phyloP scores from a whole-genome alignment of 164 flowering plant species.

The Berberis thunbergii region DNA sequence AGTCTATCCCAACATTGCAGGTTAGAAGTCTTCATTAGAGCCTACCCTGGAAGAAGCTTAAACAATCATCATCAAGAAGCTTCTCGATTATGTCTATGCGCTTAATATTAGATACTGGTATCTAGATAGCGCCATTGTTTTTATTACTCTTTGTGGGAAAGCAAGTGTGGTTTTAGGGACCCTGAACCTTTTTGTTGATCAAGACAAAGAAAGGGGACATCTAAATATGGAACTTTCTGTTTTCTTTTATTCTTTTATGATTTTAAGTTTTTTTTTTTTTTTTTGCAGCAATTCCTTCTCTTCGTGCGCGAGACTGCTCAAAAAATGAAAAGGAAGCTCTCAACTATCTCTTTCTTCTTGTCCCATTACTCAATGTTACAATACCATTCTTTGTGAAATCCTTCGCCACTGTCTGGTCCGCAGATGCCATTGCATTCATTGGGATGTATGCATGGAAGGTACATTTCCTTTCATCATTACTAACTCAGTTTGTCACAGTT shows the following conservation, averaged over 20 bases:
- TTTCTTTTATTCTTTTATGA: neutral
- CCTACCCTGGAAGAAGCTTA: too few species aligned
- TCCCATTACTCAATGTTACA: conserved; percentile 71
- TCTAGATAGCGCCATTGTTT: too few species aligned
- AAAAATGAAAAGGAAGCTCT: conserved; percentile 96
- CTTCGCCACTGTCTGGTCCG: conserved; percentile 90
- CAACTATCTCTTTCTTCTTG: conserved; percentile 79
- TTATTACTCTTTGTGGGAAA: too few species aligned
- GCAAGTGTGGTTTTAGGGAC: too few species aligned
- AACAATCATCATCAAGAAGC: too few species aligned
- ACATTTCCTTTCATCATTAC: conserved; percentile 5
- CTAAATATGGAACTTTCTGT: neutral
- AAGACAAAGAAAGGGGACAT: too few species aligned
- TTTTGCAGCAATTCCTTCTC: conserved; percentile 86
- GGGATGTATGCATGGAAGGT: conserved; percentile 99
- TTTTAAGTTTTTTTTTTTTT: neutral
- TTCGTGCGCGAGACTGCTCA: conserved; percentile 94
- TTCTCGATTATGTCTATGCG: too few species aligned
- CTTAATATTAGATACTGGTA: too few species aligned
- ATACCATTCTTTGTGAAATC: conserved; percentile 93
- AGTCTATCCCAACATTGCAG: too few species aligned
- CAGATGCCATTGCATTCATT: conserved; percentile 78
- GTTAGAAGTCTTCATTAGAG: too few species aligned
- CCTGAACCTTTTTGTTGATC: too few species aligned
- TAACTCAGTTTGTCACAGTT: neutral